These are phyloP conservation scores for Colletotrichum horii DNA, from an alignment of 2,329 filamentous ascomycete genomes.

Conservation along the genomic window DNA sequence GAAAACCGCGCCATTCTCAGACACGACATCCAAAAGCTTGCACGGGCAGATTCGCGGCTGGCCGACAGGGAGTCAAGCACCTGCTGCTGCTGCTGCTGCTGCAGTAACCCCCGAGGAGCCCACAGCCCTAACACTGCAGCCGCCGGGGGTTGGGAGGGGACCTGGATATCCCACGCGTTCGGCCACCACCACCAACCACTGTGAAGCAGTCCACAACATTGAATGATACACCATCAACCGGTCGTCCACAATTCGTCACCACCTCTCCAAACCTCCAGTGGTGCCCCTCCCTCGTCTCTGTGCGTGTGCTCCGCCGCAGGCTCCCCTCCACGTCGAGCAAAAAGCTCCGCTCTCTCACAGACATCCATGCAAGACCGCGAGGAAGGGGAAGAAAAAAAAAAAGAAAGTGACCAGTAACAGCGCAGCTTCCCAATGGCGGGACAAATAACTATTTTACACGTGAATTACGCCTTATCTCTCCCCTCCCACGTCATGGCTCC, in stretches of 20 bases:
- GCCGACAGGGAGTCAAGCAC: not conserved
- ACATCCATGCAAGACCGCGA: not conserved
- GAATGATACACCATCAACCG: not conserved
- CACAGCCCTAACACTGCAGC: not conserved
- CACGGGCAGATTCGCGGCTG: not conserved
- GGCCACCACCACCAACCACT: not conserved
- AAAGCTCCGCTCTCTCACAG: not conserved
- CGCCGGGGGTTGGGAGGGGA: not conserved
- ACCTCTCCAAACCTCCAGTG: not conserved
- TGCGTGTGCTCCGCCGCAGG: not conserved
- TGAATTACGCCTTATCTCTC: conserved; percentile 19
- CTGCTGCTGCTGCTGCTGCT: not conserved
- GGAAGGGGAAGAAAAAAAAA: not conserved
- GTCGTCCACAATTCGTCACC: not conserved
- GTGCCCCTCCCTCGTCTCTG: not conserved
- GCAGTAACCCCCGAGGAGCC: not conserved
- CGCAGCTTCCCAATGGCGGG: conserved; percentile 1
- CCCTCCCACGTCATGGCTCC: conserved; percentile 6
- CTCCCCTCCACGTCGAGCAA: not conserved
- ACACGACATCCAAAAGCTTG: not conserved
- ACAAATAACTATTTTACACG: conserved; percentile 20
- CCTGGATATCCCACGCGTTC: conserved; percentile 8
- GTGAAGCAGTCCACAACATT: not conserved
- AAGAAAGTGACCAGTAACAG: not conserved
- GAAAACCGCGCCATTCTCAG: not conserved